phyloP scores from a whole-genome alignment of 441 rosid genomes.

The Pelargonium fulgidum region DNA sequence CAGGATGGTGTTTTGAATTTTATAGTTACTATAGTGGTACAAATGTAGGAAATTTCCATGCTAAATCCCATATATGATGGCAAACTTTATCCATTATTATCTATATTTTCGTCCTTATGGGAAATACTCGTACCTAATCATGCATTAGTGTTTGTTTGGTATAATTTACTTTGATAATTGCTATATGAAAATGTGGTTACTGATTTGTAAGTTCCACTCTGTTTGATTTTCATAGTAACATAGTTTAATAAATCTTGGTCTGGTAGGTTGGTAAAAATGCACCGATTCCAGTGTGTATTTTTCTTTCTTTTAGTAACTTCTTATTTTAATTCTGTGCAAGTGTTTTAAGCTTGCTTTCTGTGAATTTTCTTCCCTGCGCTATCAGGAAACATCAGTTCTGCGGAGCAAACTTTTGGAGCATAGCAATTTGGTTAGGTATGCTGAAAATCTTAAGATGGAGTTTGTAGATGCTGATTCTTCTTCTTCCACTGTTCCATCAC shows the following conservation, averaged over 20 bases:
- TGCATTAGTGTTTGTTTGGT: neutral
- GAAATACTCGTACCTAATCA: neutral
- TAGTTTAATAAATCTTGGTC: neutral
- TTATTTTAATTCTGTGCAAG: slow-evolving; percentile 6
- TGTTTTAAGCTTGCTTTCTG: slow-evolving; percentile 18
- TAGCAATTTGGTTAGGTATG: slow-evolving; percentile 55
- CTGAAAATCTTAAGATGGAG: slow-evolving; percentile 55
- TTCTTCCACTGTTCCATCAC: slow-evolving; percentile 39
- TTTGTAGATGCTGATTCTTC: slow-evolving; percentile 51
- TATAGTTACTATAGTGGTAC: neutral
- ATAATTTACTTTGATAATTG: neutral
- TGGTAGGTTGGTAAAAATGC: neutral
- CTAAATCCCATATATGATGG: neutral
- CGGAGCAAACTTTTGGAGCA: slow-evolving; percentile 55
- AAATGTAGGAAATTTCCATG: neutral
- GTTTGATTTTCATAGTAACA: neutral
- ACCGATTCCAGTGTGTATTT: neutral
- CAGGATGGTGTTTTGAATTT: too few relatives aligned
- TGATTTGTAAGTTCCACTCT: neutral
- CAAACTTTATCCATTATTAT: neutral
- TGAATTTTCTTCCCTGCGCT: slow-evolving; percentile 11
- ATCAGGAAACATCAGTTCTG: slow-evolving; percentile 65
- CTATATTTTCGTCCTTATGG: neutral
- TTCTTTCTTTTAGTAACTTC: neutral
- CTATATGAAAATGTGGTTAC: too few relatives aligned